Conservation (phyloP, 2,329 filamentous ascomycete genomes). For the Periconia macrospinosa region DNA sequence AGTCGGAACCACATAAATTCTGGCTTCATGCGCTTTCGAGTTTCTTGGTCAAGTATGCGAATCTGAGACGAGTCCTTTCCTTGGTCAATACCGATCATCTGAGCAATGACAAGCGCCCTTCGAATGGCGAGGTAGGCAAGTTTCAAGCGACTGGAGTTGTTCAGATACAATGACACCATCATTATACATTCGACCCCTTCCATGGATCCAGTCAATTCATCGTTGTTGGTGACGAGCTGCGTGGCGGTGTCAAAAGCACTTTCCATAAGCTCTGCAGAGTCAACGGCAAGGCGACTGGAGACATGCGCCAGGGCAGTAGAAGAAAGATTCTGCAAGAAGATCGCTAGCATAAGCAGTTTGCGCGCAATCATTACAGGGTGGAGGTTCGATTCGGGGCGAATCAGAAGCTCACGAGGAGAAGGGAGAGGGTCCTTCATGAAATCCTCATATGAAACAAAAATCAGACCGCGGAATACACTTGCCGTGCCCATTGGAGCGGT, state of each 20-base stretch:
- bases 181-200: slow-evolving; percentile 50
- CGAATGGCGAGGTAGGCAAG: slow-evolving; percentile 44
- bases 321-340: slow-evolving; percentile 25
- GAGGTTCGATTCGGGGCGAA: slow-evolving; percentile 15
- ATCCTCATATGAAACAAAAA: slow-evolving; percentile 37
- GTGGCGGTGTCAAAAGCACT: slow-evolving; percentile 33
- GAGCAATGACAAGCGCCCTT: slow-evolving; percentile 45
- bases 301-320: slow-evolving; percentile 18
- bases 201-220: slow-evolving; percentile 41
- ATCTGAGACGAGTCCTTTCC: slow-evolving; percentile 40
- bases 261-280: slow-evolving; percentile 27
- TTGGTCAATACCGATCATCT: slow-evolving; percentile 48
- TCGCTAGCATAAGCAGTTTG: slow-evolving; percentile 36
- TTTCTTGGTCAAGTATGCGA: slow-evolving; percentile 9
- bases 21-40: slow-evolving; percentile 13
- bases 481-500: slow-evolving; percentile 33
- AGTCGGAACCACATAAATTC: slow-evolving; percentile 45
- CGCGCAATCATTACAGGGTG: slow-evolving; percentile 41
- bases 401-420: slow-evolving; percentile 38
- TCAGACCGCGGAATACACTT: slow-evolving; percentile 39
- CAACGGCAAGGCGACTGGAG: slow-evolving; percentile 19
- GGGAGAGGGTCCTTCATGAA: slow-evolving; percentile 14
- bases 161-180: slow-evolving; percentile 45
- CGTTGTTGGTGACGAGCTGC: slow-evolving; percentile 40
- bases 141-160: slow-evolving; percentile 46